Evolutionary conservation across 345 rosid species (phyloP).

Genomic region (Citrus unshiu): DNA sequence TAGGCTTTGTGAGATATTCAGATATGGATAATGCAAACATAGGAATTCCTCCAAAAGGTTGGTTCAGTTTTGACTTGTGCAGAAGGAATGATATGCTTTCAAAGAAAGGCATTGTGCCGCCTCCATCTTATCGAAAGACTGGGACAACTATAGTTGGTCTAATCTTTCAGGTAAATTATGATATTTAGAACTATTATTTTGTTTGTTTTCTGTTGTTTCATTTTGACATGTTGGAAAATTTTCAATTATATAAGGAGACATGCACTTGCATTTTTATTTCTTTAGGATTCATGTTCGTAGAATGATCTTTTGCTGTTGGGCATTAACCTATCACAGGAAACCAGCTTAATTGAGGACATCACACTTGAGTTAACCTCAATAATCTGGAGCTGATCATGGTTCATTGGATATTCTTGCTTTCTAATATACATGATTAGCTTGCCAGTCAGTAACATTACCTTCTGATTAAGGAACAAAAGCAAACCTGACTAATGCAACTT

Average conservation of each 20-base stretch:
- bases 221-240: neutral
- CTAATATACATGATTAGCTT: neutral
- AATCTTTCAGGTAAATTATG: conserved; percentile 51
- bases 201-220: neutral
- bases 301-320: neutral
- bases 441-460: neutral
- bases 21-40: conserved; percentile 44
- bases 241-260: neutral
- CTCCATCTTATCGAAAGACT: conserved; percentile 71
- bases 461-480: neutral
- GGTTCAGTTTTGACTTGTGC: conserved; percentile 84
- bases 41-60: conserved; percentile 58
- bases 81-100: conserved; percentile 66
- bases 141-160: conserved; percentile 96
- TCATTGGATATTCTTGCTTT: neutral
- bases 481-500: neutral
- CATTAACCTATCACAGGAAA: neutral
- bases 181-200: neutral
- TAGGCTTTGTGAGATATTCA: neutral
- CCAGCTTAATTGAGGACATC: neutral
- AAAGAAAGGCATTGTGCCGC: conserved; percentile 55
- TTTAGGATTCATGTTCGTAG: neutral
- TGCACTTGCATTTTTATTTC: neutral
- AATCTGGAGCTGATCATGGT: neutral
- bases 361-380: neutral